Percentiles rank a stretch among this genome's conserved stretches.
Conservation (phyloP, 306 rosid species). For the Trifolium dubium region DNA sequence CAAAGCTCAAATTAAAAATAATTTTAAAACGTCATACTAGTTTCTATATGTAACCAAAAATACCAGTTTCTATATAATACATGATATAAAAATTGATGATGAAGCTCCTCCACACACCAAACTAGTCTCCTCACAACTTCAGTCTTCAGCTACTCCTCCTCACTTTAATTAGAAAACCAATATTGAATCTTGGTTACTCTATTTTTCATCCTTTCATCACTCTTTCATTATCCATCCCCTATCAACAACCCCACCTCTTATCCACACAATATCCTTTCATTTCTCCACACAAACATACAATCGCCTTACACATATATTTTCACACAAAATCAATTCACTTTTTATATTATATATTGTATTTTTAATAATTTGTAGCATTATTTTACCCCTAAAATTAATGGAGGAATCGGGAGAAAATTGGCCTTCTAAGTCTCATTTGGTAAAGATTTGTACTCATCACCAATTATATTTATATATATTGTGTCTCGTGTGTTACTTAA, state of each 20-base stretch:
- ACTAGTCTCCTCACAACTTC: background rate
- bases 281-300: background rate
- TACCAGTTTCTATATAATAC: background rate
- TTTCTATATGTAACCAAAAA: too few species aligned
- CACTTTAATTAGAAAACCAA: background rate
- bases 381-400: slow-evolving; percentile 13
- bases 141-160: background rate
- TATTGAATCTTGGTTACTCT: background rate
- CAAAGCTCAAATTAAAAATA: too few species aligned
- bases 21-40: too few species aligned
- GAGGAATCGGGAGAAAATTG: slow-evolving; percentile 53
- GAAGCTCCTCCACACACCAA: background rate
- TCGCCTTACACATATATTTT: background rate
- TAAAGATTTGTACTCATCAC: background rate
- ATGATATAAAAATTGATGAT: background rate
- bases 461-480: background rate
- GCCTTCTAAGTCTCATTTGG: slow-evolving; percentile 45
- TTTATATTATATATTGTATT: background rate
- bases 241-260: background rate
- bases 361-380: background rate
- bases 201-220: background rate
- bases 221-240: background rate
- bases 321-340: background rate
- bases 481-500: background rate
- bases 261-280: background rate